Percentiles rank a stretch among this genome's conserved stretches.
Evolutionary conservation across 345 rosid genomes (phyloP).

Genomic region (Sonneratia caseolaris): DNA sequence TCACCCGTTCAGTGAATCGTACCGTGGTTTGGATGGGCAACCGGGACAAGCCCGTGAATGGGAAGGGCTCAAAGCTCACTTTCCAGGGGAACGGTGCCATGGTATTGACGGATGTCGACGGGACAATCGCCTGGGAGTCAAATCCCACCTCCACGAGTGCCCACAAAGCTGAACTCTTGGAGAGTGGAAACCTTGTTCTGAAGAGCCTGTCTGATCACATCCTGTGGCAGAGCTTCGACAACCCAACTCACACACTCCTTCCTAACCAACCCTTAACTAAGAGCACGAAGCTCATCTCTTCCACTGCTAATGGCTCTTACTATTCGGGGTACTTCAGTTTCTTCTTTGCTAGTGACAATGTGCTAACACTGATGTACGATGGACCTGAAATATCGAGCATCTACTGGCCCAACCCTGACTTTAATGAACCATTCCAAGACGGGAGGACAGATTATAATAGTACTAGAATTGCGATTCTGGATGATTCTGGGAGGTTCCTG

Average conservation of each 20-base stretch:
- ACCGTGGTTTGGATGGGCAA: constrained; percentile 43
- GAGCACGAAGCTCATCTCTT: constrained; percentile 21
- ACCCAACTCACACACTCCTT: constrained; percentile 36
- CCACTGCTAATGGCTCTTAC: constrained; percentile 13
- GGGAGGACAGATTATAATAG: constrained; percentile 30
- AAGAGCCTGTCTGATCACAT: constrained; percentile 6
- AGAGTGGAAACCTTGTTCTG: constrained; percentile 33
- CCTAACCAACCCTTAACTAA: constrained; percentile 31
- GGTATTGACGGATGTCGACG: constrained; percentile 26
- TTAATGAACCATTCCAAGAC: background rate
- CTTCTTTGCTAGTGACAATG: constrained; percentile 29
- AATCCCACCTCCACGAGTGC: constrained; percentile 15
- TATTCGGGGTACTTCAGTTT: constrained; percentile 4
- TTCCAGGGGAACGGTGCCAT: constrained; percentile 22
- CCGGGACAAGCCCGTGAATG: constrained; percentile 32
- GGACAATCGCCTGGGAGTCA: constrained; percentile 22
- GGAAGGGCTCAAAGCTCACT: constrained; percentile 27
- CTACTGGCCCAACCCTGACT: constrained; percentile 33
- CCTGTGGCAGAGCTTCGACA: constrained; percentile 42
- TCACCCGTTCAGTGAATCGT: constrained; percentile 16
- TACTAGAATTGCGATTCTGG: constrained; percentile 24
- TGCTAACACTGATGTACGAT: constrained; percentile 27
- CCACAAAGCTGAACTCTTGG: constrained; percentile 25
- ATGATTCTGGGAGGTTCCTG: constrained; percentile 23
- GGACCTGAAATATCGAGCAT: constrained; percentile 35